A percentile compares a stretch with the other conserved stretches of the same genome.
Evolutionary conservation across 768 basidiomycete genomes (phyloP).

Genomic region (Leccinum ochraceum): DNA sequence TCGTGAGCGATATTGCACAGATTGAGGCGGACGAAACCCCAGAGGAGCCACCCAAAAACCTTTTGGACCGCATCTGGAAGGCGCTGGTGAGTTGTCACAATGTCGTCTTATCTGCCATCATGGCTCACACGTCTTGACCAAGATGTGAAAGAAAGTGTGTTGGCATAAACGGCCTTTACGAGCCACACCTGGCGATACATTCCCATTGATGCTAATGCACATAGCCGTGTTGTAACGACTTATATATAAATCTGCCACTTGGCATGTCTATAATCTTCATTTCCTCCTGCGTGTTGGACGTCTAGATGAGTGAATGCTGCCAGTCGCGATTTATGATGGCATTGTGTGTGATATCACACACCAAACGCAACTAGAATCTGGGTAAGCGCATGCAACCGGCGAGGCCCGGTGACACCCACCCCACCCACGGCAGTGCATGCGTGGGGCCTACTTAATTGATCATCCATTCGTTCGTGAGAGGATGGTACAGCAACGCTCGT

Average conservation of each 20-base stretch:
- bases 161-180: neutral
- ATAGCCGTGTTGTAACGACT: constrained; percentile 8
- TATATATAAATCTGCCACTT: neutral
- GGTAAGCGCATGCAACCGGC: neutral
- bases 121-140: constrained; percentile 7
- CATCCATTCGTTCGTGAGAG: neutral
- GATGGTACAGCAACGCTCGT: too few species aligned
- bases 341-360: neutral
- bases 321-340: neutral
- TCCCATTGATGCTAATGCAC: neutral
- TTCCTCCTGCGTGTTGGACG: neutral
- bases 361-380: neutral
- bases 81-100: constrained; percentile 62
- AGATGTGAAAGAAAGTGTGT: constrained; percentile 22
- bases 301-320: neutral
- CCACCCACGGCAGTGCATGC: neutral
- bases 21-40: constrained; percentile 73
- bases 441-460: neutral
- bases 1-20: constrained; percentile 65
- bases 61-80: constrained; percentile 68
- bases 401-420: neutral
- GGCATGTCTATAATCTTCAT: neutral
- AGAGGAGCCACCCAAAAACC: constrained; percentile 70
- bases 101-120: neutral
- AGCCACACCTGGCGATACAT: neutral